Conservation (phyloP, 345 rosid species). For the Microcos paniculata region DNA sequence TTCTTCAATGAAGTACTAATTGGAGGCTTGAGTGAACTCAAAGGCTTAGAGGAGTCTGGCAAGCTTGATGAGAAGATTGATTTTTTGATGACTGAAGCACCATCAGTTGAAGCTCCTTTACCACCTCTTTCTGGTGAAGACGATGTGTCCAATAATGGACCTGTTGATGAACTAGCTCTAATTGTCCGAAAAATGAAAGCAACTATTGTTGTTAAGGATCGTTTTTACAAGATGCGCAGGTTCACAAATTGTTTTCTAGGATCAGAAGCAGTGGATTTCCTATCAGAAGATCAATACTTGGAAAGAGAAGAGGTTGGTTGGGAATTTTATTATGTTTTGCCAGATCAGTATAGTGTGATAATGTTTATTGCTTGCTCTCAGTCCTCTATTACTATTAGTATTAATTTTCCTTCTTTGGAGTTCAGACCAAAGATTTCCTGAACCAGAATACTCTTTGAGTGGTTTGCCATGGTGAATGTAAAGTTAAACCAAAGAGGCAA, state of each 20-base stretch:
- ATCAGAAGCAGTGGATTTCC: slow-evolving; percentile 74
- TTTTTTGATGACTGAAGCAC: slow-evolving; percentile 49
- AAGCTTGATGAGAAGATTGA: slow-evolving; percentile 70
- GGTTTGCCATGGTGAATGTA: neutral
- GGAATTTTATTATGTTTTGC: neutral
- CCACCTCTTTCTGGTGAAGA: slow-evolving; percentile 94
- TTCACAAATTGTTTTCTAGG: slow-evolving; percentile 71
- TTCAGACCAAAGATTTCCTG: neutral
- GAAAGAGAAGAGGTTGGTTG: slow-evolving; percentile 71
- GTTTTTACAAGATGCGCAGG: slow-evolving; percentile 75
- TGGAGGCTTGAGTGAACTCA: slow-evolving; percentile 64
- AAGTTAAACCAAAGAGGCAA: neutral
- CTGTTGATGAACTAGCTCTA: slow-evolving; percentile 74
- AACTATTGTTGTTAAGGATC: slow-evolving; percentile 57
- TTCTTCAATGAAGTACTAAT: slow-evolving; percentile 69
- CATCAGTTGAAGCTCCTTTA: slow-evolving; percentile 64
- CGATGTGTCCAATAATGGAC: slow-evolving; percentile 57
- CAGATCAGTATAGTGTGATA: neutral
- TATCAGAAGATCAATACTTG: slow-evolving; percentile 62
- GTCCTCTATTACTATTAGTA: neutral
- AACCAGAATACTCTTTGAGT: neutral
- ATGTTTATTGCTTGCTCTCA: neutral
- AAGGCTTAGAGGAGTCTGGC: slow-evolving; percentile 58
- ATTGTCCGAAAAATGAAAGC: slow-evolving; percentile 80
- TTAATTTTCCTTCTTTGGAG: neutral